Evolutionary conservation across 2,329 filamentous ascomycete genomes (phyloP), one percentile per base, ranked within the genome.

Genomic region (Scytalidium lignicola): DNA sequence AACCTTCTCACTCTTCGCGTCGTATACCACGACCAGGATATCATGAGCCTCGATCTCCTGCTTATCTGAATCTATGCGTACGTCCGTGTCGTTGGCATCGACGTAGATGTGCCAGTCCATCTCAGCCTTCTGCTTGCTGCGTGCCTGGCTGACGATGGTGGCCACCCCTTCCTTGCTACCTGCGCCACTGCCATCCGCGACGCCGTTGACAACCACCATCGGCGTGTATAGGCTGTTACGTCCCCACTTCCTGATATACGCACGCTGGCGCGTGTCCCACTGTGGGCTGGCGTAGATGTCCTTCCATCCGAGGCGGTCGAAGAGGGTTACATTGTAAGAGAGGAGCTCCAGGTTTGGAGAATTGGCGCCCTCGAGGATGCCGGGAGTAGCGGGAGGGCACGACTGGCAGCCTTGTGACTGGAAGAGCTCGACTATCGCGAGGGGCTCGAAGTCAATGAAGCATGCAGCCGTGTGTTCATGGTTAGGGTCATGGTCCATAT

Each of bases 371-470:
- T 62, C 57, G 29, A 62, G 64, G 44, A 68, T 65, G 18, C 50
- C 56, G 1, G 62, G 59, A 2, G 66, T 55, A n/a, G 65, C 60
- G 1, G 63, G 60, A 2, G 65, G 65, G 44, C 65, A 69, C 2
- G 65, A 61, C 15, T 50, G 53, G 42, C 66, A 68, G 46, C 63
- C 62, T 52, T 68, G 65, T 0, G 65, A 66, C 49, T 65, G 63
- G 53, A 65, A 68, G 15, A 69, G 58, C 51, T 69, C 65, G 4
- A 64, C 59, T 8, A 68, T 51, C 21, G 67, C 54, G 39, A 67
- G 60, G 0, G 62, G 58, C 44, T 66, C 60, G 48, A 66, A 56
- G 32, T 63, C 58, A 21, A 67, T 51, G 46, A 67, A 67, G 47
- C 62, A 67, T 7, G 64, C 63, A 3, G 51, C 52, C 1, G 65